Evolutionary conservation across 2,329 filamentous ascomycete species (phyloP).

Genomic region (Aspergillus sp.): DNA sequence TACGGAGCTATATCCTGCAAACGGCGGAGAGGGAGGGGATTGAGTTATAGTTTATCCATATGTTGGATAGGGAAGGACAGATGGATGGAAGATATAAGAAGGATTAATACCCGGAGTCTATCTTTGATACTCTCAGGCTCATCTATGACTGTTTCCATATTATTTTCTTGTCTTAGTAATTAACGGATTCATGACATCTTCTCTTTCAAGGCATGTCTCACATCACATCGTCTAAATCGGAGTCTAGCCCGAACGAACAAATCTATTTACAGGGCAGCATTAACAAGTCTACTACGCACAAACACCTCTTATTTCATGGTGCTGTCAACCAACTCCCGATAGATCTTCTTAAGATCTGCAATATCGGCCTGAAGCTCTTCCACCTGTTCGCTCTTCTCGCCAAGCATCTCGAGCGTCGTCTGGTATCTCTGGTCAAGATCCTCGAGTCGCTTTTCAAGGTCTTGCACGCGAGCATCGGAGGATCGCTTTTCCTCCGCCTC

Average conservation of each 20-base stretch:
- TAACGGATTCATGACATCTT: background rate
- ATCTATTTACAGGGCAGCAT: slow-evolving; percentile 10
- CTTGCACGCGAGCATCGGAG: slow-evolving; percentile 60
- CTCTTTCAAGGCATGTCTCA: slow-evolving; percentile 12
- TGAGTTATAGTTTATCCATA: slow-evolving; percentile 47
- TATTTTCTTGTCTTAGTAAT: background rate
- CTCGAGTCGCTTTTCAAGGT: slow-evolving; percentile 67
- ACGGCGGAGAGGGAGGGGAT: slow-evolving; percentile 84
- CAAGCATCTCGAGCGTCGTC: slow-evolving; percentile 88
- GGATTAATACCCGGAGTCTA: slow-evolving; percentile 11
- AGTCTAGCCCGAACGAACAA: slow-evolving; percentile 1
- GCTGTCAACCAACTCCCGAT: slow-evolving; percentile 85
- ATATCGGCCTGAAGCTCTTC: slow-evolving; percentile 90
- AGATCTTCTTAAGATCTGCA: slow-evolving; percentile 91
- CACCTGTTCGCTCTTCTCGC: slow-evolving; percentile 94
- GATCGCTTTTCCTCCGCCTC: slow-evolving; percentile 72
- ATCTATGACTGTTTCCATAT: background rate
- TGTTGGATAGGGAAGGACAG: background rate
- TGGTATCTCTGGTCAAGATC: slow-evolving; percentile 78
- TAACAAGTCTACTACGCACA: background rate
- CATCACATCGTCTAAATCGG: slow-evolving; percentile 17
- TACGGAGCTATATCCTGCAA: slow-evolving; percentile 73
- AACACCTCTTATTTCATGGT: slow-evolving; percentile 66
- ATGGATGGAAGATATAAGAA: background rate
- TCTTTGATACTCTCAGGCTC: background rate